Evolutionary conservation across 2,329 filamentous ascomycete genomes (phyloP), one percentile per base, ranked within the genome.

Genomic region (Fusarium compactum): DNA sequence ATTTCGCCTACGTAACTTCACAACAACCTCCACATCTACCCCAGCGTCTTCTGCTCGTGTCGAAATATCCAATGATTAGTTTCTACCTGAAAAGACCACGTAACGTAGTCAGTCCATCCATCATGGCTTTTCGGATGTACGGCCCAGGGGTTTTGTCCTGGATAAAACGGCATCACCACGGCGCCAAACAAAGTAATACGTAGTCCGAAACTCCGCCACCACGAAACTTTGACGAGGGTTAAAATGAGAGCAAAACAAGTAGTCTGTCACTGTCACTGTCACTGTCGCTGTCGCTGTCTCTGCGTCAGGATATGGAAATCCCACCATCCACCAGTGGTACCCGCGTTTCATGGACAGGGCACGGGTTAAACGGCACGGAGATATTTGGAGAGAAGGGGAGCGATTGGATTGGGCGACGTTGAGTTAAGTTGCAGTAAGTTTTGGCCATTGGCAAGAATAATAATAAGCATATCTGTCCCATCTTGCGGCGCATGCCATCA

Each of bases 401-500:
- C 10, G 27, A 27, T 34, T 27, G 38, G 44, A 38, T 46, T 52
- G 20, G 34, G 24, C 24, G 29, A 44, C 27, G 59, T 54, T 44
- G 58, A 65, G 45, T 34, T 65, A 65, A 48, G 48, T 46, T 62
- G 29, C 41, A 51, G 38, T 50, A 47, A 48, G 48, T 52, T 52
- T 52, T 24, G 20, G 27, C 50, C 41, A 62, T 45, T 62, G 58
- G 63, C 60, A 60, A 59, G 59, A 34, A 50, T 45, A 71, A 64
- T 44, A 67, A 76, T 76, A 76, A 76, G 74, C 74, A 76, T 76
- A 76, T 76, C 70, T 74, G 73, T 69, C 60, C 60, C 66, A 76
- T 73, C 66, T 68, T 61, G 65, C 65, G 70, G 68, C 68, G 62
- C 58, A 73, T 76, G 69, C 72, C 73, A 76, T 76, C 72, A 74